A percentile compares a stretch with the other conserved stretches of the same genome.
phyloP scores from a whole-genome alignment of 257 asterid genomes.

The Verbena officinalis region DNA sequence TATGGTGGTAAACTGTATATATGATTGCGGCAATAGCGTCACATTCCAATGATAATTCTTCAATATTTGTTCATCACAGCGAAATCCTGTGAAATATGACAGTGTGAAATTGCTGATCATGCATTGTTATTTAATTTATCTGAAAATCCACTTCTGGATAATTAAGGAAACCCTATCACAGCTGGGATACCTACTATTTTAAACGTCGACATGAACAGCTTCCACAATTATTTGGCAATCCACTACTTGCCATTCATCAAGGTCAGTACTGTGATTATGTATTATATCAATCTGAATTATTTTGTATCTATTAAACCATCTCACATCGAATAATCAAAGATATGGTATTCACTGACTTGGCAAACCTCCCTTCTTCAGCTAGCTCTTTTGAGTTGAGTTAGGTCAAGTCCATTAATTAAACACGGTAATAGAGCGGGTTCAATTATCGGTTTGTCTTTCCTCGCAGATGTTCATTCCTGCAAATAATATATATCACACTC shows the following conservation, averaged over 20 bases:
- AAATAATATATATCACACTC: no score
- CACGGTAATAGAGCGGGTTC: no score
- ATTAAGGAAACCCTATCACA: constrained; percentile 39
- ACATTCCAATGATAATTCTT: constrained; percentile 29
- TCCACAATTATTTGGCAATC: constrained; percentile 47
- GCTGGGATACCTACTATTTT: constrained; percentile 25
- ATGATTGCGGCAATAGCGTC: constrained; percentile 47
- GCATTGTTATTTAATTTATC: constrained; percentile 42
- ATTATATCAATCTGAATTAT: no score
- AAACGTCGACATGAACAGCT: constrained; percentile 49
- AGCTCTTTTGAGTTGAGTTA: no score
- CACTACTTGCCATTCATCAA: constrained; percentile 47
- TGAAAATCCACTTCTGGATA: constrained; percentile 42
- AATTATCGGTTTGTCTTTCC: no score
- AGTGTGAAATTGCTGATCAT: constrained; percentile 23
- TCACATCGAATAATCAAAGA: no score
- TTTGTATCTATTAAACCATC: no score
- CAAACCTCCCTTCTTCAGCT: no score
- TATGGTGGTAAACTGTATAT: constrained; percentile 64
- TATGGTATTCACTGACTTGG: no score
- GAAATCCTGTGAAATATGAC: constrained; percentile 43
- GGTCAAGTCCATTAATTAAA: no score
- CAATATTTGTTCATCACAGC: constrained; percentile 55
- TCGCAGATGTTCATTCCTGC: no score
- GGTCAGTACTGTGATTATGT: no score